phyloP scores from a whole-genome alignment of 139 green algal species.

The Picochlorum sp. region DNA sequence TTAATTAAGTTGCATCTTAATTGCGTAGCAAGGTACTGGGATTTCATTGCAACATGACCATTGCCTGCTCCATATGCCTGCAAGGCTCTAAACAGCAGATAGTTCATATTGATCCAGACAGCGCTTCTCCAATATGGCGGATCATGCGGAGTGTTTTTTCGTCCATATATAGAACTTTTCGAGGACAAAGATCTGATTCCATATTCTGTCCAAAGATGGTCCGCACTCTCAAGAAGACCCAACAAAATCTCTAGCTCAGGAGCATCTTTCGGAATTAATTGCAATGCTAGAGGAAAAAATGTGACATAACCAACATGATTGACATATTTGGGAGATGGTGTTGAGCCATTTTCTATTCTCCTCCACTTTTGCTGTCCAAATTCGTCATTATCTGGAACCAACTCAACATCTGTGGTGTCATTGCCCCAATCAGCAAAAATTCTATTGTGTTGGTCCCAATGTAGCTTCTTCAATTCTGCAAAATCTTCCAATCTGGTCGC shows the following conservation, averaged over 20 bases:
- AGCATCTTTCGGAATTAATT: slow-evolving; percentile 53
- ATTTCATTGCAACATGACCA: slow-evolving; percentile 16
- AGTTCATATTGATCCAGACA: slow-evolving; percentile 96
- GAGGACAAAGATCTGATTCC: slow-evolving; percentile 59
- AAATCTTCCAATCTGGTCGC: slow-evolving; percentile 34
- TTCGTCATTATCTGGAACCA: neutral
- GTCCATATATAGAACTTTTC: slow-evolving; percentile 51
- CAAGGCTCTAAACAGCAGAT: slow-evolving; percentile 60
- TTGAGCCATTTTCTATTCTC: neutral
- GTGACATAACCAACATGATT: slow-evolving; percentile 81
- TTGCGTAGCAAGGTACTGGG: slow-evolving; percentile 23
- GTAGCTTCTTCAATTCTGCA: slow-evolving; percentile 43
- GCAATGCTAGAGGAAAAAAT: slow-evolving; percentile 86
- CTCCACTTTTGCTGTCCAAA: neutral
- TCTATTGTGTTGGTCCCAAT: slow-evolving; percentile 42
- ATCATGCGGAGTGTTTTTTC: slow-evolving; percentile 84
- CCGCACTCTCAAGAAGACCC: slow-evolving; percentile 34
- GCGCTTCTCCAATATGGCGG: slow-evolving; percentile 83
- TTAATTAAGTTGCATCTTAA: slow-evolving; percentile 50
- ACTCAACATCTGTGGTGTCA: slow-evolving; percentile 70
- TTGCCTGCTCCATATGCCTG: slow-evolving; percentile 29
- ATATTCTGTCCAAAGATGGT: slow-evolving; percentile 61
- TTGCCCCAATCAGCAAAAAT: slow-evolving; percentile 77
- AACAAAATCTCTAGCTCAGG: slow-evolving; percentile 43
- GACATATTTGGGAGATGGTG: slow-evolving; percentile 44